Conservation (phyloP, 345 rosid genomes). For the Lepidium didymum region DNA sequence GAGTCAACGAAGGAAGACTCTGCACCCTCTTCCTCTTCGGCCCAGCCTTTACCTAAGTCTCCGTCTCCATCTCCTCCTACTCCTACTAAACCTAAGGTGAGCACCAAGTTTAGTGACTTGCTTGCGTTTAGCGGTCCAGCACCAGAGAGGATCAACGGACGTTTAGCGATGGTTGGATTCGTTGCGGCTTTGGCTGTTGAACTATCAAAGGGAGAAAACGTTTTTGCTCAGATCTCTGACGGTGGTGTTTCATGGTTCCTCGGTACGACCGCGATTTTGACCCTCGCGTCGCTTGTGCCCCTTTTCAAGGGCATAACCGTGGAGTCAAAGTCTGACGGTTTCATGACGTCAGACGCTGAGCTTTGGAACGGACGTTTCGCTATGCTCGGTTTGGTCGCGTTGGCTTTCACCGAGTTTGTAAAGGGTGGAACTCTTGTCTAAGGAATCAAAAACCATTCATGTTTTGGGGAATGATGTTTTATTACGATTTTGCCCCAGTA, state of each 20-base stretch:
- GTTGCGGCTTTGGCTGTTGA: slow-evolving; percentile 62
- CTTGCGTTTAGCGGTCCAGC: slow-evolving; percentile 74
- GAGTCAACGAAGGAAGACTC: slow-evolving; percentile 18
- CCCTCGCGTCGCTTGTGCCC: slow-evolving; percentile 55
- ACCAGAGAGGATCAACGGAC: slow-evolving; percentile 84
- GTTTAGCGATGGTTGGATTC: slow-evolving; percentile 75
- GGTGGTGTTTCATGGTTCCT: slow-evolving; percentile 57
- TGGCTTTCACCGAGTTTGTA: slow-evolving; percentile 62
- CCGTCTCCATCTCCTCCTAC: slow-evolving; percentile 17
- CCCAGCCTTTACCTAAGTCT: slow-evolving; percentile 20
- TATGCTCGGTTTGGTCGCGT: slow-evolving; percentile 67
- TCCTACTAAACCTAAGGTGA: slow-evolving; percentile 31
- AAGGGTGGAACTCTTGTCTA: slow-evolving; percentile 53
- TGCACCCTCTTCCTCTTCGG: slow-evolving; percentile 20
- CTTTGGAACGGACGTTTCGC: slow-evolving; percentile 79
- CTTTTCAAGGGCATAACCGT: slow-evolving; percentile 47
- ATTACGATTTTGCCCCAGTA: background rate
- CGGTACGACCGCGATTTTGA: slow-evolving; percentile 41
- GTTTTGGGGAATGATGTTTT: background rate
- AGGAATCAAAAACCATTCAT: background rate
- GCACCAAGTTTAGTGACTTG: slow-evolving; percentile 47
- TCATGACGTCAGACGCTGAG: slow-evolving; percentile 77
- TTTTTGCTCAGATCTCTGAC: slow-evolving; percentile 46
- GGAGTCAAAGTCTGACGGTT: slow-evolving; percentile 40
- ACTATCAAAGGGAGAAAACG: slow-evolving; percentile 50